A percentile compares a stretch with the other conserved stretches of the same genome.
Evolutionary conservation across 257 asterid genomes (phyloP).

Genomic region (Nicotiana tabacum): DNA sequence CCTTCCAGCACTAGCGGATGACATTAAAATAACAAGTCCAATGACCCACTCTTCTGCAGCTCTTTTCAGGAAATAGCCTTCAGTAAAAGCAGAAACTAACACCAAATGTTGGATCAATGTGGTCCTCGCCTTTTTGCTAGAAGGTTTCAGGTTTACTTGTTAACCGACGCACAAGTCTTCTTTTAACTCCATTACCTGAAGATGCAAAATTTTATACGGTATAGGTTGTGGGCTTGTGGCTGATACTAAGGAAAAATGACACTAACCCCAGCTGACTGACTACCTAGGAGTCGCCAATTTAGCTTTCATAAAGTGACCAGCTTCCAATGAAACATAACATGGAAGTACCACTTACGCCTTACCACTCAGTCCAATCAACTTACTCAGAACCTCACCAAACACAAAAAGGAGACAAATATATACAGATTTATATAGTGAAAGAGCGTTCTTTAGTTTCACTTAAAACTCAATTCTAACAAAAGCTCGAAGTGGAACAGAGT

Average conservation of each 20-base stretch:
- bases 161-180: not conserved
- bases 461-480: not conserved
- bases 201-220: not conserved
- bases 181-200: not conserved
- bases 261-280: not conserved
- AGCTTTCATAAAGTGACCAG: not conserved
- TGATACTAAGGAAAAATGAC: not conserved
- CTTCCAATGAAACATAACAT: not conserved
- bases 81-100: not conserved
- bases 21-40: not conserved
- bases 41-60: not conserved
- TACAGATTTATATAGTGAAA: not conserved
- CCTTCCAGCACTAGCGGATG: not conserved
- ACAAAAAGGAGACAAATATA: not conserved
- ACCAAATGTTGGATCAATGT: not conserved
- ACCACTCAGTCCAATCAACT: not conserved
- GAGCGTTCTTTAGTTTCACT: not conserved
- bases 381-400: not conserved
- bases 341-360: not conserved
- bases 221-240: not conserved
- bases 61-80: not conserved
- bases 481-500: not conserved
- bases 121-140: not conserved
- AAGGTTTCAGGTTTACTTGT: conserved; percentile 2
- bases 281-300: not conserved